phyloP scores from a whole-genome alignment of 2,329 filamentous ascomycete genomes.

The Epichloe typhina region DNA sequence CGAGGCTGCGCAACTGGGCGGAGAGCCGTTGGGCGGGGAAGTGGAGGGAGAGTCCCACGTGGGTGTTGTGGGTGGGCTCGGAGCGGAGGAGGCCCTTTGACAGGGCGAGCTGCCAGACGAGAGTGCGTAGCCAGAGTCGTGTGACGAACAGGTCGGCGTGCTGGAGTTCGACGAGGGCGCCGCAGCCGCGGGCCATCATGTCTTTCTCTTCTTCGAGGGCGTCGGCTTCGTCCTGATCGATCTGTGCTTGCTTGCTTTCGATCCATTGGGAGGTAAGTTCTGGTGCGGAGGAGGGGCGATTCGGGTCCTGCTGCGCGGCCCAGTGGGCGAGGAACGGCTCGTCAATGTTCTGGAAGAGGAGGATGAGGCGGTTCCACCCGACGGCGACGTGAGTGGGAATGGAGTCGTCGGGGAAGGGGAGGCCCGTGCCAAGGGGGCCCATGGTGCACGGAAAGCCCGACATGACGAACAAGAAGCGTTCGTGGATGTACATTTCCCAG shows the following conservation, averaged over 20 bases:
- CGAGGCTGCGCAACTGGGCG: slow-evolving; percentile 24
- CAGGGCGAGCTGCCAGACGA: slow-evolving; percentile 29
- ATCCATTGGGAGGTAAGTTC: slow-evolving; percentile 25
- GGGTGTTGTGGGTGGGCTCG: slow-evolving; percentile 17
- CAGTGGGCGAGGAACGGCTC: slow-evolving; percentile 25
- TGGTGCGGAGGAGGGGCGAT: slow-evolving; percentile 5
- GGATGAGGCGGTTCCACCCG: slow-evolving; percentile 25
- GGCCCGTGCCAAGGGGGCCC: slow-evolving; percentile 17
- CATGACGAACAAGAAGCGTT: slow-evolving; percentile 37
- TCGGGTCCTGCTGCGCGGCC: slow-evolving; percentile 17
- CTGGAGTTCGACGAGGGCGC: slow-evolving; percentile 24
- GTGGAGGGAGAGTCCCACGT: slow-evolving; percentile 26
- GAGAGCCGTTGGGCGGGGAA: slow-evolving; percentile 27
- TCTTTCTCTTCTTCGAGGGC: slow-evolving; percentile 16
- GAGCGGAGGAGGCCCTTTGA: slow-evolving; percentile 25
- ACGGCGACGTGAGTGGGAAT: slow-evolving; percentile 23
- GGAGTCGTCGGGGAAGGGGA: slow-evolving; percentile 19
- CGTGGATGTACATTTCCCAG: slow-evolving; percentile 14
- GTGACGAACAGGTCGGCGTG: slow-evolving; percentile 28
- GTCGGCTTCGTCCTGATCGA: slow-evolving; percentile 24
- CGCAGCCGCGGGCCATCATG: slow-evolving; percentile 13
- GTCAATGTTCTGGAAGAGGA: slow-evolving; percentile 25
- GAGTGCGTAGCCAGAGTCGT: slow-evolving; percentile 26
- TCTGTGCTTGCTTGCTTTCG: slow-evolving; percentile 26
- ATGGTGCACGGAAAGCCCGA: slow-evolving; percentile 30